Evolutionary conservation across 768 basidiomycete species (phyloP).

Genomic region (Suillus subluteus): DNA sequence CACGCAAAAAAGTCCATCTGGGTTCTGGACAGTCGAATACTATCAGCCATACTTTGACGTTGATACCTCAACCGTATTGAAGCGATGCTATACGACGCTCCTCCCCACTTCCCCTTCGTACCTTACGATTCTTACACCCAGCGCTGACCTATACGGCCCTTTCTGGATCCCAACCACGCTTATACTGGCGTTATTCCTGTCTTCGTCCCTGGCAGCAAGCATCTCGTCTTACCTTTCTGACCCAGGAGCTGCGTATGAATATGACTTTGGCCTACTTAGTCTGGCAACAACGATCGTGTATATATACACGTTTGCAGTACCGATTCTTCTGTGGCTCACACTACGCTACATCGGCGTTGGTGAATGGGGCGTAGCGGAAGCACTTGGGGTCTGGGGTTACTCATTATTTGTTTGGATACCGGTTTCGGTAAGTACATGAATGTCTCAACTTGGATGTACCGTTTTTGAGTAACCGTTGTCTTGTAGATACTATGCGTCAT

Average conservation of each 20-base stretch:
- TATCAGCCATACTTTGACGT: slow-evolving; percentile 90
- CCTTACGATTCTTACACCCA: slow-evolving; percentile 59
- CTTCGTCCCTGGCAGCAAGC: slow-evolving; percentile 88
- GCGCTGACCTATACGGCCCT: slow-evolving; percentile 78
- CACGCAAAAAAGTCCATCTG: slow-evolving; percentile 48
- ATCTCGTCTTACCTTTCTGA: slow-evolving; percentile 85
- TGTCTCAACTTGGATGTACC: background rate
- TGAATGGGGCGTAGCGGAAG: slow-evolving; percentile 89
- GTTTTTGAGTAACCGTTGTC: slow-evolving; percentile 4
- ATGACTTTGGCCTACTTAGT: slow-evolving; percentile 85
- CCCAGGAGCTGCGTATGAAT: slow-evolving; percentile 60
- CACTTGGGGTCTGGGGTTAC: slow-evolving; percentile 81
- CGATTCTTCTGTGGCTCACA: slow-evolving; percentile 81
- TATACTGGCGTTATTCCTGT: slow-evolving; percentile 90
- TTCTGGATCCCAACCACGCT: slow-evolving; percentile 99
- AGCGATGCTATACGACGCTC: slow-evolving; percentile 76
- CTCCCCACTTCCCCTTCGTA: slow-evolving; percentile 73
- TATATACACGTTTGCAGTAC: slow-evolving; percentile 81
- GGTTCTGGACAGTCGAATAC: slow-evolving; percentile 84
- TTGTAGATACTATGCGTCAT: slow-evolving; percentile 83
- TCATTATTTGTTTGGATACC: slow-evolving; percentile 88
- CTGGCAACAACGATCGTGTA: slow-evolving; percentile 87
- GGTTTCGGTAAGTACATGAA: slow-evolving; percentile 60
- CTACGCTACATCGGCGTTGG: slow-evolving; percentile 86
- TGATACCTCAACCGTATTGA: slow-evolving; percentile 77